phyloP scores from a whole-genome alignment of 2,329 filamentous ascomycete species.

The Xenosphaeropsis pyriputrescens region DNA sequence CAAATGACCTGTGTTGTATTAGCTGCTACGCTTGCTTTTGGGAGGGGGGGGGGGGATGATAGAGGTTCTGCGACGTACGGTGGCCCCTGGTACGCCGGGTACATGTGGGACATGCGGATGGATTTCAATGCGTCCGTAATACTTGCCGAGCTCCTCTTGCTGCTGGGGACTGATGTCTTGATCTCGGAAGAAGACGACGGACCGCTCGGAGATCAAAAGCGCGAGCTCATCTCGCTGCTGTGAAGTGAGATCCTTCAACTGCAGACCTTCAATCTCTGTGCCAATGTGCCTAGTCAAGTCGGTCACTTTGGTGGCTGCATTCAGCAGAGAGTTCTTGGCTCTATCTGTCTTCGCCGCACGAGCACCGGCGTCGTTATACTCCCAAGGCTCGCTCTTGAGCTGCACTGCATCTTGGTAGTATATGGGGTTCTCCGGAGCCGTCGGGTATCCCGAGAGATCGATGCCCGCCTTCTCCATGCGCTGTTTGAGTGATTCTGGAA shows the following conservation, averaged over 20 bases:
- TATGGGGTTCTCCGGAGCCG: slow-evolving; percentile 49
- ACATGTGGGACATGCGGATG: slow-evolving; percentile 61
- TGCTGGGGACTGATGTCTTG: slow-evolving; percentile 41
- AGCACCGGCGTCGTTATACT: slow-evolving; percentile 43
- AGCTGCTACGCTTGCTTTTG: too few species aligned
- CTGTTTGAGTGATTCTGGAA: slow-evolving; percentile 39
- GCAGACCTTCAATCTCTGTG: slow-evolving; percentile 24
- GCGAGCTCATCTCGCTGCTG: slow-evolving; percentile 26
- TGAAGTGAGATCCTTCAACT: slow-evolving; percentile 22
- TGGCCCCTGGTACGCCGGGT: slow-evolving; percentile 48
- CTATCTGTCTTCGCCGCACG: slow-evolving; percentile 55
- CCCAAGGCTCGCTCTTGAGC: slow-evolving; percentile 42
- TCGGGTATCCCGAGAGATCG: slow-evolving; percentile 60
- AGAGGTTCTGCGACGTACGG: too few species aligned
- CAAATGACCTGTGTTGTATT: too few species aligned
- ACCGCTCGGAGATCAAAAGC: slow-evolving; percentile 23
- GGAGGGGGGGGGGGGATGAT: too few species aligned
- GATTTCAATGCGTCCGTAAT: slow-evolving; percentile 50
- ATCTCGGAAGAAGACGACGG: slow-evolving; percentile 30
- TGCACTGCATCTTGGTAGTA: slow-evolving; percentile 56
- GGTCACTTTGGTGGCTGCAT: slow-evolving; percentile 46
- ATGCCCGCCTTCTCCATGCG: slow-evolving; percentile 54
- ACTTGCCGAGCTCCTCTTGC: slow-evolving; percentile 41
- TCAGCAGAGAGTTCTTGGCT: slow-evolving; percentile 43
- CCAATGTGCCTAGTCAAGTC: slow-evolving; percentile 26